Base-by-base conservation (phyloP, 2,329 filamentous ascomycete genomes). In the Xylariaceae sp. region DNA sequence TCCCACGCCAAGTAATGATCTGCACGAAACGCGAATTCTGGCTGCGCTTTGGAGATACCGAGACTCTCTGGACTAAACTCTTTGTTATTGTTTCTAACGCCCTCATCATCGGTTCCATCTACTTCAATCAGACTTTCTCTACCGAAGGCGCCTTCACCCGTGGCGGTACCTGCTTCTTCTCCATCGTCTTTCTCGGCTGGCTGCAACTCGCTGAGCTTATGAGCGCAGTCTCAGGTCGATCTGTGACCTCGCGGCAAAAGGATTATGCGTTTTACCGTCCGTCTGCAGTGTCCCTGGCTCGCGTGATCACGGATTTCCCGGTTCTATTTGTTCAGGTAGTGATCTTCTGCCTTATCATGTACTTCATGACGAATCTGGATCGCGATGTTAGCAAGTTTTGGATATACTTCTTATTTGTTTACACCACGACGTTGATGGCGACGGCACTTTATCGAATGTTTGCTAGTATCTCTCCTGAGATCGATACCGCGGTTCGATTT, bases 201-300 rank as follows among this genome's bases (percentile, higher is more conserved):
- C 78, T 94, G 4, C 89, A 92, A 61, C 76, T 95, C 52, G 84
- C 87, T 0, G 90, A 95, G 71, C 78, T 92, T 56, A 90, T 89
- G 81, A 88, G 87, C 64, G 89, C 88, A 50, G 86, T 93, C 7
- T 82, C 83, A 54, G 87, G 89, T 4, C 81, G 90, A 57, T 80
- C 80, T 0, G 85, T 94, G 15, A 73, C 78, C 13, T 73, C 72
- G 10, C 73, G 78, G 1, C 79, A 82, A 53, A 73, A 73, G 35
- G 75, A 77, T 53, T 81, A 80, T 51, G 78, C 78, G 35, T 79
- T 80, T 60, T 82, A 82, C 67, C 76, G 82, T 0, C 82, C 82
- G 0, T 78, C 79, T 3, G 80, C 82, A 8, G 82, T 84, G 62
- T 79, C 81, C 1, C 74, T 86, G 1, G 83, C 83, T 4, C 77